Evolutionary conservation across 2,329 filamentous ascomycete species (phyloP).

Genomic region (Ceratocystis ficicola): DNA sequence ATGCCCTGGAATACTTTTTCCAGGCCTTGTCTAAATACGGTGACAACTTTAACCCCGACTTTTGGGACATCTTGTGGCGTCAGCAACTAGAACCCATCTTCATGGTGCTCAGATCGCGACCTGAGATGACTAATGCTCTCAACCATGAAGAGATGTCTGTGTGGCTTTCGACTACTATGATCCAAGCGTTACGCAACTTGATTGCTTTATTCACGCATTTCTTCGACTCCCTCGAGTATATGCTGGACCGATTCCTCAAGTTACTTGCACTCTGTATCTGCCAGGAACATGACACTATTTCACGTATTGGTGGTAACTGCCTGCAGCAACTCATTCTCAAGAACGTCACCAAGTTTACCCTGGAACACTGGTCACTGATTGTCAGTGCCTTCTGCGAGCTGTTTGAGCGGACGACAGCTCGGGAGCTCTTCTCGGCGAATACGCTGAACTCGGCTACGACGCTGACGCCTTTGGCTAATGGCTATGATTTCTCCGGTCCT

Average conservation of each 20-base stretch:
- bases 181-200: slow-evolving; percentile 95
- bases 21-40: slow-evolving; percentile 84
- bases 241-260: slow-evolving; percentile 95
- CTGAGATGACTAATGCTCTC: slow-evolving; percentile 87
- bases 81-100: slow-evolving; percentile 97
- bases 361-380: slow-evolving; percentile 84
- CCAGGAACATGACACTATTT: slow-evolving; percentile 97
- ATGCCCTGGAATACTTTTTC: slow-evolving; percentile 91
- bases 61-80: slow-evolving; percentile 97
- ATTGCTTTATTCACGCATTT: slow-evolving; percentile 98
- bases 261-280: slow-evolving; percentile 92
- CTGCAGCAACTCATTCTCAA: slow-evolving; percentile 92
- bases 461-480: slow-evolving; percentile 41
- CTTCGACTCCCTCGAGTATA: slow-evolving; percentile 89
- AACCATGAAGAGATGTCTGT: slow-evolving; percentile 96
- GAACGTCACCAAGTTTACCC: slow-evolving; percentile 83
- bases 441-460: slow-evolving; percentile 43
- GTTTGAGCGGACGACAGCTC: slow-evolving; percentile 86
- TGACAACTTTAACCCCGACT: slow-evolving; percentile 79
- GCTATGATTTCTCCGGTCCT: slow-evolving; percentile 38
- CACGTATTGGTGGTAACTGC: slow-evolving; percentile 95
- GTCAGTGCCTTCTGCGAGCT: slow-evolving; percentile 92
- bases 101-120: slow-evolving; percentile 90
- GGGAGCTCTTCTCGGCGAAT: slow-evolving; percentile 84
- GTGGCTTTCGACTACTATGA: slow-evolving; percentile 98